Evolutionary conservation across 768 basidiomycete species (phyloP).

Genomic region (Hericium coralloides): DNA sequence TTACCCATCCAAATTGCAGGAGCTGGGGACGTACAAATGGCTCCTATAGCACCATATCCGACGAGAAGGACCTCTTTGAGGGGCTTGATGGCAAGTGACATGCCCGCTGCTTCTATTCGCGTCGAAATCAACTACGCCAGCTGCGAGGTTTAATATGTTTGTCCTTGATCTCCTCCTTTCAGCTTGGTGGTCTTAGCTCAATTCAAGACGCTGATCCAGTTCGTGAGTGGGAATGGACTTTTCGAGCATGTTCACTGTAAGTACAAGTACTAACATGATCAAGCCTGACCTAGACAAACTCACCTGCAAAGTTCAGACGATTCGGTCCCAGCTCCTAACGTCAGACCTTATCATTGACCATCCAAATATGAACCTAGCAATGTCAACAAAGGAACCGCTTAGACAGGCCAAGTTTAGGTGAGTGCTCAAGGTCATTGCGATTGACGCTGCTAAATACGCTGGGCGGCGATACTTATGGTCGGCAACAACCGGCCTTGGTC

Average conservation of each 20-base stretch:
- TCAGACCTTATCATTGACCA: no score
- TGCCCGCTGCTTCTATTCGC: not conserved
- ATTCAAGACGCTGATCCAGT: not conserved
- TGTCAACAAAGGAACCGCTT: no score
- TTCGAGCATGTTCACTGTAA: not conserved
- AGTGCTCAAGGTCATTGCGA: no score
- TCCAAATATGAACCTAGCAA: no score
- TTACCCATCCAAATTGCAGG: not conserved
- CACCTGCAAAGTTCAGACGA: not conserved
- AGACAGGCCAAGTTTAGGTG: no score
- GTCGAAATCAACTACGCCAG: not conserved
- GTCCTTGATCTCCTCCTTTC: not conserved
- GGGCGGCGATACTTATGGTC: no score
- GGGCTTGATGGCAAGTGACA: not conserved
- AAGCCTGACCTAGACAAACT: not conserved
- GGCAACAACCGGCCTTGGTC: no score
- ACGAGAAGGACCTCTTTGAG: slow-evolving; percentile 44
- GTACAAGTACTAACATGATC: not conserved
- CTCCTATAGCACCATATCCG: slow-evolving; percentile 60
- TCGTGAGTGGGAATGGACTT: not conserved
- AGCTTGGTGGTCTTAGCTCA: not conserved
- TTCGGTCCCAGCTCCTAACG: no score
- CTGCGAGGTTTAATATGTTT: not conserved
- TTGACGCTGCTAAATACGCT: no score
- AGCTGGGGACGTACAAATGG: slow-evolving; percentile 36